phyloP scores from a whole-genome alignment of 139 green algal genomes.

The Micromonas pusilla region DNA sequence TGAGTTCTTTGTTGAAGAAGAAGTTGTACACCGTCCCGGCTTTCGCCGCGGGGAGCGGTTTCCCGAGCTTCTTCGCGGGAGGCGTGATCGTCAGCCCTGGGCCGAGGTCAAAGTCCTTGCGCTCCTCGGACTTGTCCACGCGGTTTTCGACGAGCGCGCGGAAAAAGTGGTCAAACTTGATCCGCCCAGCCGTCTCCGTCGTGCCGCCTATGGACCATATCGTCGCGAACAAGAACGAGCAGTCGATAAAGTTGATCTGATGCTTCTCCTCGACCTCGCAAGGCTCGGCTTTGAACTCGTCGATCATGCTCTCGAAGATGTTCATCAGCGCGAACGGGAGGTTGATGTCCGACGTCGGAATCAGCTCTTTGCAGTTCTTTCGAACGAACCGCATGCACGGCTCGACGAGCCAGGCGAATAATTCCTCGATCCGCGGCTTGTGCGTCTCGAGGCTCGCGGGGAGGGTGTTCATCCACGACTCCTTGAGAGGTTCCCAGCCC shows the following conservation, averaged over 20 bases:
- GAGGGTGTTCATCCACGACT: constrained; percentile 46
- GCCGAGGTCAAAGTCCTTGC: constrained; percentile 58
- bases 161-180: constrained; percentile 50
- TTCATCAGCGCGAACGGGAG: constrained; percentile 47
- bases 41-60: constrained; percentile 38
- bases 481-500: constrained; percentile 58
- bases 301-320: constrained; percentile 39
- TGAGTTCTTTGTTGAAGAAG: constrained; percentile 50
- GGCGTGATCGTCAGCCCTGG: constrained; percentile 52
- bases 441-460: constrained; percentile 1
- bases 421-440: constrained; percentile 40
- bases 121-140: constrained; percentile 30
- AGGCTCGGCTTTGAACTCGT: constrained; percentile 38
- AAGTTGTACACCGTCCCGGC: constrained; percentile 62
- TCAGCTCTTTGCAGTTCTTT: constrained; percentile 59
- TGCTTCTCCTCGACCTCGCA: constrained; percentile 8
- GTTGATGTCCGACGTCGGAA: constrained; percentile 54
- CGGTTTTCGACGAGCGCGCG: constrained; percentile 51
- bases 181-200: constrained; percentile 50
- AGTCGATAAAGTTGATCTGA: constrained; percentile 44
- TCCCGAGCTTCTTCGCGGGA: constrained; percentile 27
- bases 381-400: constrained; percentile 52
- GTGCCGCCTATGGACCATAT: constrained; percentile 64
- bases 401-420: constrained; percentile 58
- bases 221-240: constrained; percentile 61